Evolutionary conservation across 2,329 filamentous ascomycete genomes (phyloP), one percentile per base, ranked within the genome.

Genomic region (Coniochaeta sp.): DNA sequence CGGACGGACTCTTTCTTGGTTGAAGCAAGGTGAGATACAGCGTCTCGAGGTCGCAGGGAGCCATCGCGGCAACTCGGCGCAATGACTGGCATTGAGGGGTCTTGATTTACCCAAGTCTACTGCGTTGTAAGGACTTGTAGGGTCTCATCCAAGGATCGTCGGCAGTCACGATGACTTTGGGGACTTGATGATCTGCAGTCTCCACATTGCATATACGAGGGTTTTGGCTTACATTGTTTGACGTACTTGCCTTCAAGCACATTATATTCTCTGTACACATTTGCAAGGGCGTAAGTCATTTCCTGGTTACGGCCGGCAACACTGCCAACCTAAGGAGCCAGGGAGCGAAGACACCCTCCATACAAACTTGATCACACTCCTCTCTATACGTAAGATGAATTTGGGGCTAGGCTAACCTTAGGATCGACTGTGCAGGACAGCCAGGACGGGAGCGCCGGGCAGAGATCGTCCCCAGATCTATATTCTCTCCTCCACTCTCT

Each of bases 141-240:
- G 47, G 47, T 52, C 30, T 28, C 47, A 52, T 52, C 24, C 6
- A 14, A n/a, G 47, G 47, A 52, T 52, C 47, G 47, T 30, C 47
- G 47, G 47, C 47, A 28, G 47, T 52, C 47, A 52, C 47, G 22
- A 22, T 47, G 42, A 12, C 42, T 47, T 26, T 3, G 3, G 4
- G 14, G 24, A 30, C 24, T 17, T 52, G 19, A 52, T 52, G 47
- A 52, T 52, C 47, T 52, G 47, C 47, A 30, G 47, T 52, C 22
- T 52, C 47, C 47, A 52, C 47, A 52, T 52, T 52, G 47, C 47
- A 52, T 28, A 52, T 52, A 52, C 47, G 47, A 52, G 47, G 30
- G 7, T 52, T 30, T 52, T n/a, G n/a, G 22, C 7, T 26, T 52
- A 17, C 47, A n/a, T 16, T 52, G 2, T 30, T 30, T 52, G 47